Evolutionary conservation across 2,329 filamentous ascomycete genomes (phyloP).

Genomic region (Fusarium hainanense): DNA sequence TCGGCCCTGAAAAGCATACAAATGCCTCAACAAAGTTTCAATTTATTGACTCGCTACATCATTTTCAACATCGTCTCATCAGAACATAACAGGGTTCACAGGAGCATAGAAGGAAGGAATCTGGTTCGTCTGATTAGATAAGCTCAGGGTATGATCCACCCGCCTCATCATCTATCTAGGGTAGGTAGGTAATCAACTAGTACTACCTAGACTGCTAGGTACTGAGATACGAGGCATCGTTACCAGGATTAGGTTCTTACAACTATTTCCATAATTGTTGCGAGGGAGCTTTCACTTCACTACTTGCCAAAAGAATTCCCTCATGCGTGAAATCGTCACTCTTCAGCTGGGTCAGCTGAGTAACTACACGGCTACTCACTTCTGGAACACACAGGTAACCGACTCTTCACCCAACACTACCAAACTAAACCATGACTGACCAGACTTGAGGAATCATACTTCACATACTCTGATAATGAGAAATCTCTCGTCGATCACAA

Average conservation of each 20-base stretch:
- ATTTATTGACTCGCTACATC: not conserved
- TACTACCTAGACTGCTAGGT: too few species aligned
- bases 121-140: conserved; percentile 31
- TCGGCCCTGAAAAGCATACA: not conserved
- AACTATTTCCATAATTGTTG: not conserved
- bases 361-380: conserved; percentile 95
- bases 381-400: conserved; percentile 90
- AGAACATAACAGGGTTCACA: not conserved
- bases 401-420: not conserved
- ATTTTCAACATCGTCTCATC: not conserved
- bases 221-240: not conserved
- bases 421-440: conserved; percentile 9
- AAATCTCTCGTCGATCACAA: conserved; percentile 59
- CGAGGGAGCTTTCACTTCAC: not conserved
- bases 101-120: too few species aligned
- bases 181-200: conserved; percentile 1
- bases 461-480: conserved; percentile 77
- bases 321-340: conserved; percentile 95
- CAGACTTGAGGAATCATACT: conserved; percentile 85
- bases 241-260: not conserved
- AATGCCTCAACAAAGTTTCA: not conserved
- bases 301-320: not conserved
- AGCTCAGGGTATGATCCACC: conserved; percentile 22
- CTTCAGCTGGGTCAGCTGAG: conserved; percentile 92
- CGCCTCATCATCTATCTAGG: conserved; percentile 16